Evolutionary conservation across 768 basidiomycete species (phyloP), one percentile per base, ranked within the genome.

Genomic region (Leccinum variicolor): DNA sequence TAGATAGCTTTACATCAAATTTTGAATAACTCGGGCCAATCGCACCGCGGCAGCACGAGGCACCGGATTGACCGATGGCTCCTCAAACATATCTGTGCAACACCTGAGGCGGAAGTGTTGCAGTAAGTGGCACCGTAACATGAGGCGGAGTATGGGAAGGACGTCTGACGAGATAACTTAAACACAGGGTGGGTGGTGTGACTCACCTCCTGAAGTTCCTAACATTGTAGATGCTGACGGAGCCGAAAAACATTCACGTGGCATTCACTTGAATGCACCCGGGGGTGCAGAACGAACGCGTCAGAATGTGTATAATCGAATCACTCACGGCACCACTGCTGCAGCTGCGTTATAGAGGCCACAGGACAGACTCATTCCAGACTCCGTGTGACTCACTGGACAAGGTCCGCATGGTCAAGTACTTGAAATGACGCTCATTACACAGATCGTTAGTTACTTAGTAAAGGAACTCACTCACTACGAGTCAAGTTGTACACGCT

Each of bases 111-210:
- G 23, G 14, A 13, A 19, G 59, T 26, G 36, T 69, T 64, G 15
- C 8, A 69, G 71, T 15, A 69, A 79, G 3, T 86, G 77, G 76
- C 53, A 2, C 84, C 10, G 29, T 29, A 29, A 29, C 29, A n/a
- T n/a, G n/a, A n/a, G n/a, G n/a, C n/a, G n/a, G n/a, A n/a, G 85
- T 58, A 78, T 60, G 85, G 81, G 81, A 85, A 7, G 84, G 82
- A 82, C 85, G 84, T 84, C 84, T 72, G 67, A 69, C 21, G 85
- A 86, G 1, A 79, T 17, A n/a, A 39, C 17, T 34, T 76, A 2
- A 81, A 81, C 56, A 84, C 84, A 29, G 84, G 85, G 86, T 84
- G 63, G n/a, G 75, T 62, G 41, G 39, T 29, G 36, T 65, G 65
- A 69, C 59, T 69, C 65, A 59, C 53, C 55, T 31, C 21, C 11